Evolutionary conservation across 2,329 filamentous ascomycete genomes (phyloP).

Genomic region (Xylariaceae sp.): DNA sequence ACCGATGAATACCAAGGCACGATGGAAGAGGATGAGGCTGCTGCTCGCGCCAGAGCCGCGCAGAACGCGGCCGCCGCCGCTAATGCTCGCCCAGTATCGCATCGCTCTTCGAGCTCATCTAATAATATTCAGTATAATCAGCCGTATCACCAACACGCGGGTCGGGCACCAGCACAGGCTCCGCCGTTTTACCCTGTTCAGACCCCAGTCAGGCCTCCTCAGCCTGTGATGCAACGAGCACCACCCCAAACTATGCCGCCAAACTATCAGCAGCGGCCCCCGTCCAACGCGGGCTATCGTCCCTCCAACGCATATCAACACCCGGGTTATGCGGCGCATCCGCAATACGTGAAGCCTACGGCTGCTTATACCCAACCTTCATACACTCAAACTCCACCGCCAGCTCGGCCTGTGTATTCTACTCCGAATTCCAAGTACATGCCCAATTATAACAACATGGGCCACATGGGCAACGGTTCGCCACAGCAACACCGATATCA

Average conservation of each 20-base stretch:
- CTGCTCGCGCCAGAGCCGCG: constrained; percentile 46
- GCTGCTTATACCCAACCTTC: constrained; percentile 48
- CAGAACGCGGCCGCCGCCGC: constrained; percentile 33
- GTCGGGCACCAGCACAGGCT: constrained; percentile 40
- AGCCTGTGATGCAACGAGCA: constrained; percentile 37
- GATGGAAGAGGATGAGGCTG: constrained; percentile 76
- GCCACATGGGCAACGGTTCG: constrained; percentile 39
- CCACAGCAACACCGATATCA: constrained; percentile 32
- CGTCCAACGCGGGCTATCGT: constrained; percentile 44
- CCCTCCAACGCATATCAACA: constrained; percentile 44
- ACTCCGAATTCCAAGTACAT: constrained; percentile 37
- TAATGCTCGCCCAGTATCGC: constrained; percentile 36
- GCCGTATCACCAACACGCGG: constrained; percentile 44
- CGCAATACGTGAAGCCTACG: constrained; percentile 48
- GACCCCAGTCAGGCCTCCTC: constrained; percentile 37
- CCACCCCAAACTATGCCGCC: constrained; percentile 39
- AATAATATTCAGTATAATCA: constrained; percentile 40
- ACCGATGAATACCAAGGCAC: constrained; percentile 69
- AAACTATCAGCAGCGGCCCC: constrained; percentile 32
- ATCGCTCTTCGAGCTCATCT: constrained; percentile 36
- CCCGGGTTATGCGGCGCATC: constrained; percentile 41
- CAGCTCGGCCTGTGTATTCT: constrained; percentile 36
- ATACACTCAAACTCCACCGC: constrained; percentile 40
- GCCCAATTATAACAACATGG: constrained; percentile 37
- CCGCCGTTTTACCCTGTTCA: constrained; percentile 43